Base-by-base conservation (phyloP, 1,284 basidiomycete species). In the Ustilago trichophora region DNA sequence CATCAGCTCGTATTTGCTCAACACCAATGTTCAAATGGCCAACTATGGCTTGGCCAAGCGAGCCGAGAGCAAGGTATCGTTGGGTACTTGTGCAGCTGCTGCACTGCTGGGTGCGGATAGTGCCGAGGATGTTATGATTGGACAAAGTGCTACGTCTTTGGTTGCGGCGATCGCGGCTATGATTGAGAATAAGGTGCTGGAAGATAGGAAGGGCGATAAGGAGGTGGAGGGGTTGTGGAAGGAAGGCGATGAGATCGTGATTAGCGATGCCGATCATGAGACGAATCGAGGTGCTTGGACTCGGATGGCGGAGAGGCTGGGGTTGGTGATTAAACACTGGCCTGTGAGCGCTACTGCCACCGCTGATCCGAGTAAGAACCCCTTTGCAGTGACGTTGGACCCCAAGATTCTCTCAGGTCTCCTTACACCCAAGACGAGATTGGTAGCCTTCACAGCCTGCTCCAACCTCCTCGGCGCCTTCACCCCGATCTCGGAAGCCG, bases 241-340 rank as follows among this genome's bases (percentile, higher is more conserved):
- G 89, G 46, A 88, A 88, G 52, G 77, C 65, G 1, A 91, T 56
- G 90, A 91, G 78, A 86, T 91, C 51, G 87, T 91, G 54, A 75
- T 91, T 31, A 89, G 87, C 0, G 68, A 78, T 34, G 86, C 86
- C 2, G 90, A 91, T 76, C 90, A 91, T 68, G 90, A 92, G 89
- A 90, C 90, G 0, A 91, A 91, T 69, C 85, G 82, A n/a, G 89
- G 90, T 0, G 86, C 88, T 0, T 92, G 90, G 90, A 89, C 89
- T 80, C 86, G 87, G 51, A 84, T 91, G 11, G 89, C 90, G 0
- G 82, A 83, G n/a, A 85, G 88, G 6, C 82, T 83, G 9, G 86
- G 86, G 2, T 85, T 86, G 2, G 72, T 83, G 0, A 46, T 91
- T 52, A 88, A 88, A 65, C 81, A 84, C 56, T 91, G 90, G 89